Evolutionary conservation across 352 stramenopile genomes (phyloP).

Genomic region (Thalassiosira livingstoniorum): DNA sequence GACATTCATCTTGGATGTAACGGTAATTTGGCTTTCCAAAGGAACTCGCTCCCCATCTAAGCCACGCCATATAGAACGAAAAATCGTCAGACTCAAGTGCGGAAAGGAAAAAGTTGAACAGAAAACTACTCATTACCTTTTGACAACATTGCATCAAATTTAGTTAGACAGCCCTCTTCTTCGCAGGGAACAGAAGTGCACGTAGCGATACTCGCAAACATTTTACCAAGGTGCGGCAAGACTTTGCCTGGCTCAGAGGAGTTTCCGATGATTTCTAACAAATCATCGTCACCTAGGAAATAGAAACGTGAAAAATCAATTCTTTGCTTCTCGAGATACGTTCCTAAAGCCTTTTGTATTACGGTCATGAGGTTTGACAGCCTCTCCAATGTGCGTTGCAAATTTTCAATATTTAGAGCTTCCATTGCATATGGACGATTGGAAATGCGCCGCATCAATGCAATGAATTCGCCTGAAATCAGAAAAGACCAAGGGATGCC

Average conservation of each 20-base stretch:
- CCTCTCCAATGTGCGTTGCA: constrained; percentile 85
- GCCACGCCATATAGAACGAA: no score
- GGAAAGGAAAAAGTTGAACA: no score
- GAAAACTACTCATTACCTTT: no score
- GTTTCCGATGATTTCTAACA: constrained; percentile 99
- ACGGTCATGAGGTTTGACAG: constrained; percentile 95
- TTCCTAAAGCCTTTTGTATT: constrained; percentile 99
- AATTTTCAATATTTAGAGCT: constrained; percentile 87
- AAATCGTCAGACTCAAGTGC: no score
- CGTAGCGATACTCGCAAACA: constrained; percentile 97
- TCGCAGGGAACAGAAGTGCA: constrained; percentile 67
- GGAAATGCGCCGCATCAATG: constrained; percentile 97
- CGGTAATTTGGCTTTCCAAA: constrained; percentile 92
- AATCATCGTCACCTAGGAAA: constrained; percentile 99
- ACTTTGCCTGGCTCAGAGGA: constrained; percentile 98
- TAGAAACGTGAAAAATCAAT: constrained; percentile 99
- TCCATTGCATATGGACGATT: constrained; percentile 97
- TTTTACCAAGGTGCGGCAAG: constrained; percentile 96
- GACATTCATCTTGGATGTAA: constrained; percentile 92
- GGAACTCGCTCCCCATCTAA: constrained; percentile 98
- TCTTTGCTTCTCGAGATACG: constrained; percentile 99
- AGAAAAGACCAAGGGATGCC: no score
- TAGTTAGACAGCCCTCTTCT: constrained; percentile 75
- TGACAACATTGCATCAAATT: constrained; percentile 93
- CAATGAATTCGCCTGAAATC: constrained; percentile 99